phyloP scores from a whole-genome alignment of 2,329 filamentous ascomycete species.

The Sclerotinia nivalis region DNA sequence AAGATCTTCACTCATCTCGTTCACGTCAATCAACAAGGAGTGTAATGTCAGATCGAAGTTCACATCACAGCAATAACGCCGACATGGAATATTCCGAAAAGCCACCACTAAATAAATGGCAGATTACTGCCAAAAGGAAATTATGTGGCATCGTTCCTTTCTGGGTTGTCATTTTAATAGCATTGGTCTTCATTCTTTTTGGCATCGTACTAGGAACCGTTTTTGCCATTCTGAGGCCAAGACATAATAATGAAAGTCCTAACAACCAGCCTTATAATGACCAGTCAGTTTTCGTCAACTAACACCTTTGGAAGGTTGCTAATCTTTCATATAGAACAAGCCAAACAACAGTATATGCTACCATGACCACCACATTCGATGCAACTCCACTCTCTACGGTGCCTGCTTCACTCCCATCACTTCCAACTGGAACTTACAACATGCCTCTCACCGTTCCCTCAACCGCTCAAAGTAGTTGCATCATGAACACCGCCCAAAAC shows the following conservation, averaged over 20 bases:
- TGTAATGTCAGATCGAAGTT: constrained; percentile 52
- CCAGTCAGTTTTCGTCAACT: constrained; percentile 31
- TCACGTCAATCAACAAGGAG: constrained; percentile 56
- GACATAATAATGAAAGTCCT: constrained; percentile 25
- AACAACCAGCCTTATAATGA: constrained; percentile 20
- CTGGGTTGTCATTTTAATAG: constrained; percentile 59
- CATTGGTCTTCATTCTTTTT: constrained; percentile 56
- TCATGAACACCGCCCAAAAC: constrained; percentile 56
- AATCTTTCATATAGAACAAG: neutral
- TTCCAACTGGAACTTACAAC: constrained; percentile 56
- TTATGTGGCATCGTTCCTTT: constrained; percentile 61
- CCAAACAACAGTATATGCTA: constrained; percentile 24
- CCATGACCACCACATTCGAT: constrained; percentile 49
- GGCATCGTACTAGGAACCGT: constrained; percentile 56
- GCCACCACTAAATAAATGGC: constrained; percentile 51
- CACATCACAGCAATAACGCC: constrained; percentile 55
- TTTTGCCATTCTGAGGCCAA: constrained; percentile 34
- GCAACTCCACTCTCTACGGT: constrained; percentile 52
- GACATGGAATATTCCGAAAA: constrained; percentile 52
- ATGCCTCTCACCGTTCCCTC: constrained; percentile 55
- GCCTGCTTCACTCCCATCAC: constrained; percentile 52
- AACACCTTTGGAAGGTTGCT: neutral
- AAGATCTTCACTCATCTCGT: constrained; percentile 53
- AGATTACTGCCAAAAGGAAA: constrained; percentile 54
- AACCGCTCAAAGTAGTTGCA: constrained; percentile 55